Evolutionary conservation across 2,329 filamentous ascomycete species (phyloP).

Genomic region (Aspergillus latus): DNA sequence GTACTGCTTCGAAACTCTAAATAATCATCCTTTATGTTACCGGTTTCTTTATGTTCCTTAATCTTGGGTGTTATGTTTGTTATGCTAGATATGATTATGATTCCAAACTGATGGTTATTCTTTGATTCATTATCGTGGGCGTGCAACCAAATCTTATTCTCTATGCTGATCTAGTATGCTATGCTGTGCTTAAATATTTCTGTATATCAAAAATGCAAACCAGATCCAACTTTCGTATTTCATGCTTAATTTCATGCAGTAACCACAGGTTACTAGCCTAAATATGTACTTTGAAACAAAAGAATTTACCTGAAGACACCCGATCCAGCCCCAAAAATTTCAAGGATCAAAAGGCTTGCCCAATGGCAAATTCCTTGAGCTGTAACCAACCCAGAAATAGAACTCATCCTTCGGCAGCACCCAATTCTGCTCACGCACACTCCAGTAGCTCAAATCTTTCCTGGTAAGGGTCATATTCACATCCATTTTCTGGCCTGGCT

Average conservation of each 20-base stretch:
- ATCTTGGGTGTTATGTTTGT: neutral
- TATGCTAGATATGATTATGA: neutral
- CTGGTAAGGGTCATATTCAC: constrained; percentile 63
- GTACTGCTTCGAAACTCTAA: constrained; percentile 66
- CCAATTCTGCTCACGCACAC: constrained; percentile 68
- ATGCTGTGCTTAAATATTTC: neutral
- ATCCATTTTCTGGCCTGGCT: constrained; percentile 52
- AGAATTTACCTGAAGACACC: neutral
- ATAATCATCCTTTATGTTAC: neutral
- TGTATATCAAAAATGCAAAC: neutral
- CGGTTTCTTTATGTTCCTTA: neutral
- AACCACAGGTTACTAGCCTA: no score
- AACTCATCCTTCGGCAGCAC: constrained; percentile 52
- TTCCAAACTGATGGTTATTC: neutral
- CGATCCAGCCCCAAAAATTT: neutral
- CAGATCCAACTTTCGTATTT: neutral
- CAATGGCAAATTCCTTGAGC: constrained; percentile 36
- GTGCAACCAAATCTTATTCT: neutral
- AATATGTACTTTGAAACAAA: no score
- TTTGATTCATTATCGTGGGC: neutral
- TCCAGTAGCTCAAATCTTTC: constrained; percentile 73
- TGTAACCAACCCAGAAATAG: constrained; percentile 38
- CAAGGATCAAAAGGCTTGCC: constrained; percentile 23
- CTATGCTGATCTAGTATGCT: neutral
- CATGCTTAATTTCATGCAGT: neutral